Conservation (phyloP, 495 filamentous ascomycete genomes). For the Neurospora cerealis region DNA sequence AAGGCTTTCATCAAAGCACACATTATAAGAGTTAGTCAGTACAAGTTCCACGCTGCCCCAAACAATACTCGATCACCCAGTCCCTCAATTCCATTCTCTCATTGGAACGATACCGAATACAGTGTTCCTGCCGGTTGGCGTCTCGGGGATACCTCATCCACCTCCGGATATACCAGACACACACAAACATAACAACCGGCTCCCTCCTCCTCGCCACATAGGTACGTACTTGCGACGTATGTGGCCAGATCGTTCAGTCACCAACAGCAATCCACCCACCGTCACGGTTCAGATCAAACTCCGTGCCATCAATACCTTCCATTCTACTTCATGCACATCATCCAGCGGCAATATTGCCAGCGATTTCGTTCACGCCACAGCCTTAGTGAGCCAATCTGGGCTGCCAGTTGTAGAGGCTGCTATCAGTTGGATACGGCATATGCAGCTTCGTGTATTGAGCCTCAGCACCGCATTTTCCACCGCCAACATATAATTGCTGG, state of each 20-base stretch:
- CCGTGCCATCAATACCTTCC: too few species aligned
- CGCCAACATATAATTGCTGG: too few species aligned
- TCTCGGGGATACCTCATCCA: background rate
- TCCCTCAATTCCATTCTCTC: background rate
- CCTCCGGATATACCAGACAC: background rate
- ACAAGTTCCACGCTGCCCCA: background rate
- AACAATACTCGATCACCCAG: background rate
- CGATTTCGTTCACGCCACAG: too few species aligned
- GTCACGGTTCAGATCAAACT: too few species aligned
- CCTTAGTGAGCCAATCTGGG: too few species aligned
- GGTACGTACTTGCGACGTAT: too few species aligned
- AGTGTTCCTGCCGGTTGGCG: background rate
- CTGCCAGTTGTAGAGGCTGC: too few species aligned
- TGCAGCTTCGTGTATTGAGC: too few species aligned
- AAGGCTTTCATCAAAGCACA: background rate
- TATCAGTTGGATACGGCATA: too few species aligned
- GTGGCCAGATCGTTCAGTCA: background rate
- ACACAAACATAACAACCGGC: background rate
- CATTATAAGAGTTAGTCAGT: background rate
- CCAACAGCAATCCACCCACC: background rate
- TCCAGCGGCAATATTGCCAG: background rate
- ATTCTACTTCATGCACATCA: background rate
- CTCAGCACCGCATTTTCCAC: too few species aligned
- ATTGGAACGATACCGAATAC: background rate
- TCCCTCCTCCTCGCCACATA: background rate